phyloP scores from a whole-genome alignment of 2,329 filamentous ascomycete species.

The Hypoxylon sp. region DNA sequence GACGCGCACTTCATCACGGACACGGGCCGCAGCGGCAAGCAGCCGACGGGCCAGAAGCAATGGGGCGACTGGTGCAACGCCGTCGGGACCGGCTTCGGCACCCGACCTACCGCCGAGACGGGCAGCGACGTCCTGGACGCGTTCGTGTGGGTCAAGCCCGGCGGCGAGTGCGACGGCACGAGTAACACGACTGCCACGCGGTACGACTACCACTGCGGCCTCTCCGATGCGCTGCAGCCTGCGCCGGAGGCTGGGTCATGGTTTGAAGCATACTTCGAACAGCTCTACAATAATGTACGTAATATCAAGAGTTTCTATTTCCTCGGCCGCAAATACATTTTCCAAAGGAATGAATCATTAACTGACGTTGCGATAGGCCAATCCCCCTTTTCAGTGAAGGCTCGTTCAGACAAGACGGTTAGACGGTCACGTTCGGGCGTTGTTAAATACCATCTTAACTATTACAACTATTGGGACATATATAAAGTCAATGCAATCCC shows the following conservation, averaged over 20 bases:
- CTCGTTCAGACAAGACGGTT: neutral
- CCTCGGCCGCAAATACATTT: neutral
- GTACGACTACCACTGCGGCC: constrained; percentile 67
- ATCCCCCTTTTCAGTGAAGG: constrained; percentile 59
- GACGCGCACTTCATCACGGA: constrained; percentile 54
- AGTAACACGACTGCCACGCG: constrained; percentile 57
- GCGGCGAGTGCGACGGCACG: constrained; percentile 60
- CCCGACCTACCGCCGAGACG: constrained; percentile 65
- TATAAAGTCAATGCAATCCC: neutral
- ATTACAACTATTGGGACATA: neutral
- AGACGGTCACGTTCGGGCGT: neutral
- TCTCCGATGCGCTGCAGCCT: constrained; percentile 66
- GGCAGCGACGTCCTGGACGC: constrained; percentile 66
- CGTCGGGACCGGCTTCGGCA: constrained; percentile 67
- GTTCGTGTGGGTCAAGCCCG: constrained; percentile 73
- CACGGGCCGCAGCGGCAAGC: constrained; percentile 53
- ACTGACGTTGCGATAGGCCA: constrained; percentile 50
- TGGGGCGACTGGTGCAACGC: constrained; percentile 74
- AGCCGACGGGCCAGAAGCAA: constrained; percentile 64
- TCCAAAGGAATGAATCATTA: neutral
- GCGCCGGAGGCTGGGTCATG: constrained; percentile 77
- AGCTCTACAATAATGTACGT: constrained; percentile 61
- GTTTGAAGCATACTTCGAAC: constrained; percentile 72
- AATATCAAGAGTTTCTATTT: neutral
- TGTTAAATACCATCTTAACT: neutral